phyloP scores from a whole-genome alignment of 768 basidiomycete species.

The Royoungia palumana region DNA sequence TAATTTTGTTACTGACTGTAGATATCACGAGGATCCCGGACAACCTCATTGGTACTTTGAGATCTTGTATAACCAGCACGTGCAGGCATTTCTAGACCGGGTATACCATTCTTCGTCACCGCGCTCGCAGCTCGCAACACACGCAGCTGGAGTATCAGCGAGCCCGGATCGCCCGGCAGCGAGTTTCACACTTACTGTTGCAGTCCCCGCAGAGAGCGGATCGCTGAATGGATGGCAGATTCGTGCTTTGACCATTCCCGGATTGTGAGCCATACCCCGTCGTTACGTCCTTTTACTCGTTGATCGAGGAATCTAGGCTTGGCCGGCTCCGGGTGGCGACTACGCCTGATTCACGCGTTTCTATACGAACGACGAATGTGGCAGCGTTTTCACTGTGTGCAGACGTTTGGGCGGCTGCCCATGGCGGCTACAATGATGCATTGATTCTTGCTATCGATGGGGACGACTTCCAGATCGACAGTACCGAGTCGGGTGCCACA shows the following conservation, averaged over 20 bases:
- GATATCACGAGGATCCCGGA: constrained; percentile 59
- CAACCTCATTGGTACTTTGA: constrained; percentile 69
- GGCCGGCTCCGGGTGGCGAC: constrained; percentile 20
- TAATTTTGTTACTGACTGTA: constrained; percentile 22
- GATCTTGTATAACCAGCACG: constrained; percentile 52
- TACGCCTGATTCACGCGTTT: constrained; percentile 3
- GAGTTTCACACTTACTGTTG: constrained; percentile 69
- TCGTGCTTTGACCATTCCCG: constrained; percentile 55
- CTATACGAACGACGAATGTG: constrained; percentile 25
- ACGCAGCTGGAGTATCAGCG: background rate
- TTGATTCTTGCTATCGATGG: constrained; percentile 16
- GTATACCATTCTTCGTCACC: constrained; percentile 13
- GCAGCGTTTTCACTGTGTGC: constrained; percentile 21
- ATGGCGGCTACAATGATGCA: background rate
- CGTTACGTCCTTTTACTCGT: background rate
- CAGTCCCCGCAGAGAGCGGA: constrained; percentile 65
- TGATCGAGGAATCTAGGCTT: constrained; percentile 8
- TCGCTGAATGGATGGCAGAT: constrained; percentile 70
- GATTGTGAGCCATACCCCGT: constrained; percentile 47
- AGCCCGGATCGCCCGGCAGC: background rate
- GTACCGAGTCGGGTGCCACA: background rate
- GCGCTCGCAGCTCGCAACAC: background rate
- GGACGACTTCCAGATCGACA: background rate
- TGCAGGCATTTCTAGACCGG: constrained; percentile 53
- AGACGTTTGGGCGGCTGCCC: background rate